Evolutionary conservation across 768 basidiomycete genomes (phyloP), one percentile per base, ranked within the genome.

Genomic region (Tulasnella sp.): DNA sequence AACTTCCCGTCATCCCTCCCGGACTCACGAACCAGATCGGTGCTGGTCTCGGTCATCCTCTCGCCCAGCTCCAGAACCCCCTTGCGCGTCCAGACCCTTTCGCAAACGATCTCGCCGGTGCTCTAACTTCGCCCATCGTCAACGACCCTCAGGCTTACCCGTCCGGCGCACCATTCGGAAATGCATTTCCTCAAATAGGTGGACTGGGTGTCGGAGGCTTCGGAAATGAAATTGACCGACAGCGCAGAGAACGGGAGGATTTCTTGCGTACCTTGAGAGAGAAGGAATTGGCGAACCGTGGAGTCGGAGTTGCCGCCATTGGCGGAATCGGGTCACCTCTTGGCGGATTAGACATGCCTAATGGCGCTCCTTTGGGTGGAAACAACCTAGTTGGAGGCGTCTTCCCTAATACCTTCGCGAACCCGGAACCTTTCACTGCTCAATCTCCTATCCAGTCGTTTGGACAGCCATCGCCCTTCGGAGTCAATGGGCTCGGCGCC

Each of bases 161-260:
- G 14, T 44, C 73, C 28, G n/a, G 40, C 40, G 69, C 69, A n/a
- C 46, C 60, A 18, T 69, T 69, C 31, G 34, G 31, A 40, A 40
- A 46, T 9, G 48, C 48, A 34, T 78, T 58, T 58, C 54, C 40
- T 16, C 50, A 37, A 22, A 22, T 42, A 12, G 48, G 42, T 60
- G 54, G 46, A 37, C 11, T 80, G 37, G 41, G 46, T 16, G 31
- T 72, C 40, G 42, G 46, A 41, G 28, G 28, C 74, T 75, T 14
- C 78, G 77, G 41, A 76, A 83, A 44, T 46, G 80, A 22, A 74
- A 74, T 87, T 94, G 77, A 87, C 89, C 82, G 87, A 88, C 80
- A 89, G 89, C 60, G 88, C 91, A 84, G 88, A 88, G 83, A 86
- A 87, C 60, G 89, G 88, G 72, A 92, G 90, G 82, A 87, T 94